Evolutionary conservation across 352 stramenopile species (phyloP), one percentile per base, ranked within the genome.

Genomic region (Thraustochytrium aureum): DNA sequence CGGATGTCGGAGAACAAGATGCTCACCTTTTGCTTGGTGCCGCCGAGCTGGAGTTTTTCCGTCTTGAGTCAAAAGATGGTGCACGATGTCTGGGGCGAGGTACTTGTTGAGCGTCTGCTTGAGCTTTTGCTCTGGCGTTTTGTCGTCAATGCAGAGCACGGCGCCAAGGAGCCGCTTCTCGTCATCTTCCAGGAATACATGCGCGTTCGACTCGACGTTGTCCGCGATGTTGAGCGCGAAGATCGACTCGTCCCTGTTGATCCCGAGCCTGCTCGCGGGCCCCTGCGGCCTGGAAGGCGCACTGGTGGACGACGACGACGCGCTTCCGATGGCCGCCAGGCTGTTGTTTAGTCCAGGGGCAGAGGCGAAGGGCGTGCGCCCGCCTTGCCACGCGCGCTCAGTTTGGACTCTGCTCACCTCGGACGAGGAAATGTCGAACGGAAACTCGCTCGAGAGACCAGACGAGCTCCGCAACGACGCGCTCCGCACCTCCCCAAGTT

Each of bases 1-100:
- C 94, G 93, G 76, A 96, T 96, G 67, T 96, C 92, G 1, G 88
- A 94, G 76, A 96, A 97, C 1, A 97, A 72, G 32, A 97, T 94
- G 26, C 69, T 88, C 1, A 88, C 85, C 33, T 66, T 62, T 45
- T 86, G 69, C 30, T 83, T 60, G 17, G 17, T n/a, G 52, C 85
- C 83, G 22, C 62, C 67, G 6, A 76, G 45, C 54, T 76, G 26
- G 10, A 76, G 67, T 33, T 76, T n/a, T 65, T 6, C 67, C 67
- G 30, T 76, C 67, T 1, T 76, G 47, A 10, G 56, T 64, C 5
- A 76, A 37, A 7, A 76, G 35, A 33, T 76, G 67, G 26, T 76
- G 43, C 26, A 76, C 67, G 0, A 76, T 1, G 41, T 76, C 67
- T 22, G 67, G 67, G 5, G 67, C 67, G 35, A 76, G 7, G 38